Conservation (phyloP, 2,329 filamentous ascomycete species). For the Chaetothyriales sp. region DNA sequence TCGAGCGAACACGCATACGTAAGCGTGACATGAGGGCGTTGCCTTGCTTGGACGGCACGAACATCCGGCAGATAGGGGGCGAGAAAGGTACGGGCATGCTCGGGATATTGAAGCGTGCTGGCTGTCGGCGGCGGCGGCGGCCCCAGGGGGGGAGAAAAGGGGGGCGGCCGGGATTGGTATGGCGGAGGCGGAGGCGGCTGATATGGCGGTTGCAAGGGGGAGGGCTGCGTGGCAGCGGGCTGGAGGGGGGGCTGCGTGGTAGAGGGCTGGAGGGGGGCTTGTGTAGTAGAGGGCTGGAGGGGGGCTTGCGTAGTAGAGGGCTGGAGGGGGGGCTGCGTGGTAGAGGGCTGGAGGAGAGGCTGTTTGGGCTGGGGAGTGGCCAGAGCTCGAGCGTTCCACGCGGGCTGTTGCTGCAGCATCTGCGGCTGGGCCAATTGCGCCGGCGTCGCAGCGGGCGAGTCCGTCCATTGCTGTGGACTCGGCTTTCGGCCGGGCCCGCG, state of each 20-base stretch:
- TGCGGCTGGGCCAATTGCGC: conserved; percentile 2
- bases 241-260: too few species aligned
- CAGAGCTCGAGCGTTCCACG: neutral
- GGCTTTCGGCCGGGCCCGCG: neutral
- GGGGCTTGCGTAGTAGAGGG: neutral
- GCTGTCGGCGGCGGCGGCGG: conserved; percentile 12
- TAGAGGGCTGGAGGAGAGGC: conserved; percentile 1
- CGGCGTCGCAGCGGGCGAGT: neutral
- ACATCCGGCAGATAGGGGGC: conserved; percentile 38
- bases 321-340: neutral
- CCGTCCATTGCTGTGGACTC: neutral
- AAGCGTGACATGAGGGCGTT: conserved; percentile 53
- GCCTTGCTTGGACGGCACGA: conserved; percentile 19
- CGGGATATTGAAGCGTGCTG: conserved; percentile 34
- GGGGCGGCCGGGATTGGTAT: neutral
- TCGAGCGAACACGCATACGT: conserved; percentile 90
- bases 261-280: too few species aligned
- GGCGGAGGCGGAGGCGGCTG: conserved; percentile 1
- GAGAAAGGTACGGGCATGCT: conserved; percentile 33
- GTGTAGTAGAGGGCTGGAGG: neutral
- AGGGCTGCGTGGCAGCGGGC: neutral
- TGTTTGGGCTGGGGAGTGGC: neutral
- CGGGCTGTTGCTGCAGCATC: neutral
- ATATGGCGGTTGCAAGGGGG: neutral
- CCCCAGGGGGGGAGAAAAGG: neutral